Conservation (phyloP, 2,329 filamentous ascomycete species). For the Didymella lethalis region DNA sequence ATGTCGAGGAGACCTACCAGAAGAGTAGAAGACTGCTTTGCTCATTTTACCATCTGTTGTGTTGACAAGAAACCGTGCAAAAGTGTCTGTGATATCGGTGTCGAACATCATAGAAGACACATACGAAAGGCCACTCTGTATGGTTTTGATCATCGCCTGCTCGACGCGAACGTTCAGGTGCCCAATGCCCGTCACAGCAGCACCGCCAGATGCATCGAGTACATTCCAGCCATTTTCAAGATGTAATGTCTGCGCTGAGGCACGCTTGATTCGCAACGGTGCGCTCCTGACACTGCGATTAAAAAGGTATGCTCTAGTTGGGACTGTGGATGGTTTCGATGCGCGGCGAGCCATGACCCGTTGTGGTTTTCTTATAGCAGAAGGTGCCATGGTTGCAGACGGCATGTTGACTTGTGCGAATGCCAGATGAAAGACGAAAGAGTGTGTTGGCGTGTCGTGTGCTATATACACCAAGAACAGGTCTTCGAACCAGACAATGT, state of each 20-base stretch:
- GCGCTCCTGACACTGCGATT: constrained; percentile 60
- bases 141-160: constrained; percentile 66
- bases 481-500: neutral
- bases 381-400: constrained; percentile 14
- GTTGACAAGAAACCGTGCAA: constrained; percentile 59
- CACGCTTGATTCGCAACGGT: constrained; percentile 59
- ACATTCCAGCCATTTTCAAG: constrained; percentile 61
- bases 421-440: neutral
- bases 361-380: constrained; percentile 18
- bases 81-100: constrained; percentile 61
- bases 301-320: constrained; percentile 48
- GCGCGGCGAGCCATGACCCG: constrained; percentile 16
- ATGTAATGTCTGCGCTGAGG: constrained; percentile 60
- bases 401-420: constrained; percentile 2
- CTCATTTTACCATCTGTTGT: constrained; percentile 63
- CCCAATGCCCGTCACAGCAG: constrained; percentile 75
- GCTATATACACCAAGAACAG: neutral
- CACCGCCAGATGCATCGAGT: constrained; percentile 76
- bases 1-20: constrained; percentile 54
- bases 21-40: constrained; percentile 65
- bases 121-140: constrained; percentile 64
- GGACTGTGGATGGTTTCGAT: constrained; percentile 6
- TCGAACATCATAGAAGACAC: constrained; percentile 67
- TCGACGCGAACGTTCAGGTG: constrained; percentile 69
- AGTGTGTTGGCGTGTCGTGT: neutral